A percentile compares a stretch with the other conserved stretches of the same genome.
Conservation (phyloP, 2,329 filamentous ascomycete genomes). For the Podosphaera aphanis region DNA sequence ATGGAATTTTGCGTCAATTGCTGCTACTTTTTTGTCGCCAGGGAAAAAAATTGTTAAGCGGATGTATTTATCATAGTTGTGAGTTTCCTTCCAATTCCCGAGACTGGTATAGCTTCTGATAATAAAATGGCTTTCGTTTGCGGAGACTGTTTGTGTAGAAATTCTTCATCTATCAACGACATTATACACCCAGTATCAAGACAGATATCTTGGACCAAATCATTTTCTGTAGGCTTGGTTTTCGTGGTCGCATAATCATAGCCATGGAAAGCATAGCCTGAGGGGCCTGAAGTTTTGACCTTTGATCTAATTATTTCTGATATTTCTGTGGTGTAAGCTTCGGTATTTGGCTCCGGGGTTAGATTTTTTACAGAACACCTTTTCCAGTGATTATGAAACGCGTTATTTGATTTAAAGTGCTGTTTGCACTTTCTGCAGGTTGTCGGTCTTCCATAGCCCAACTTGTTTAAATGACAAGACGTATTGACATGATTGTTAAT, state of each 20-base stretch:
- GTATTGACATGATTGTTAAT: neutral
- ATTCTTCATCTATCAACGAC: neutral
- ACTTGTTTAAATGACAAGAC: neutral
- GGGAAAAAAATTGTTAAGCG: neutral
- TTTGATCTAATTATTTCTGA: neutral
- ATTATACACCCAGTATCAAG: neutral
- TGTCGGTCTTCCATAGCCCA: neutral
- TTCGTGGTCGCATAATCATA: neutral
- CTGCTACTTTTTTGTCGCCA: neutral
- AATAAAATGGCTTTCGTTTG: neutral
- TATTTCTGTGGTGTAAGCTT: too few relatives aligned
- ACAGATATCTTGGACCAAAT: neutral
- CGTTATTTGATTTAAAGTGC: too few relatives aligned
- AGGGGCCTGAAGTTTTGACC: neutral
- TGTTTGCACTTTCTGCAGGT: too few relatives aligned
- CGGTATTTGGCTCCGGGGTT: too few relatives aligned
- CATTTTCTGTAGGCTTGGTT: neutral
- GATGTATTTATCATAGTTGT: neutral
- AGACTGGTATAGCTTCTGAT: too few relatives aligned
- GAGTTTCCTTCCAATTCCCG: too few relatives aligned
- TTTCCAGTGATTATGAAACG: too few relatives aligned
- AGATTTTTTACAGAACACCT: too few relatives aligned
- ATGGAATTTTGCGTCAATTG: neutral
- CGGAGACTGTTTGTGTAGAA: neutral
- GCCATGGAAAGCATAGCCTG: neutral